Evolutionary conservation across 805 yeast genomes (phyloP).

Genomic region (Metschnikowia vanudenii): DNA sequence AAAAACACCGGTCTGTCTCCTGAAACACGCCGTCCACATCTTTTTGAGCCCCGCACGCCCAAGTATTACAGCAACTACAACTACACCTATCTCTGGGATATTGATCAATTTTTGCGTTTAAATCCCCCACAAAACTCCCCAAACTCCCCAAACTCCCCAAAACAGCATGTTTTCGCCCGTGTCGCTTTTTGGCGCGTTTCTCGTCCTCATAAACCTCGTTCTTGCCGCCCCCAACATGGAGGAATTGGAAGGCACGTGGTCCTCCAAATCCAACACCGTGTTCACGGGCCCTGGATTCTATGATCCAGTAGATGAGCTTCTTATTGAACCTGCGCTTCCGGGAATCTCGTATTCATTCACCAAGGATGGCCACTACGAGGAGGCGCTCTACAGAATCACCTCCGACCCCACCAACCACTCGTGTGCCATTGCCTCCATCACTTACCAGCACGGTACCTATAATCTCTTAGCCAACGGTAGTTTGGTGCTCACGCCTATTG

Average conservation of each 20-base stretch:
- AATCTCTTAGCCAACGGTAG: slow-evolving; percentile 62
- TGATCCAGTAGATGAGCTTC: slow-evolving; percentile 92
- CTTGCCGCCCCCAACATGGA: slow-evolving; percentile 37
- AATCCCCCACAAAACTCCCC: no score
- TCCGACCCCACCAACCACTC: slow-evolving; percentile 71
- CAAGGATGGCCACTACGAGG: slow-evolving; percentile 86
- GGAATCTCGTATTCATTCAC: slow-evolving; percentile 94
- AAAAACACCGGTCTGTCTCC: no score
- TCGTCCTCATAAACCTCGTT: slow-evolving; percentile 15
- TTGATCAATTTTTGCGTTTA: no score
- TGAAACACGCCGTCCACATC: no score
- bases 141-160: neutral
- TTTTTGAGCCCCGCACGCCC: no score
- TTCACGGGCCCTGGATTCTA: slow-evolving; percentile 96
- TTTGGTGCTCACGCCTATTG: slow-evolving; percentile 66
- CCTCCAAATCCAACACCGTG: slow-evolving; percentile 88
- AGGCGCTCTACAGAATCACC: slow-evolving; percentile 78
- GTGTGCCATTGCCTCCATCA: slow-evolving; percentile 81
- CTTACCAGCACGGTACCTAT: slow-evolving; percentile 88
- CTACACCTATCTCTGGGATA: no score
- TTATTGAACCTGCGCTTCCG: slow-evolving; percentile 94
- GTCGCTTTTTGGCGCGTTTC: neutral
- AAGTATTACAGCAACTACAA: no score
- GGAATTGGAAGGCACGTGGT: slow-evolving; percentile 86
- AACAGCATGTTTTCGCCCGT: neutral